phyloP scores from a whole-genome alignment of 345 rosid species.

The Clarkia xantiana region DNA sequence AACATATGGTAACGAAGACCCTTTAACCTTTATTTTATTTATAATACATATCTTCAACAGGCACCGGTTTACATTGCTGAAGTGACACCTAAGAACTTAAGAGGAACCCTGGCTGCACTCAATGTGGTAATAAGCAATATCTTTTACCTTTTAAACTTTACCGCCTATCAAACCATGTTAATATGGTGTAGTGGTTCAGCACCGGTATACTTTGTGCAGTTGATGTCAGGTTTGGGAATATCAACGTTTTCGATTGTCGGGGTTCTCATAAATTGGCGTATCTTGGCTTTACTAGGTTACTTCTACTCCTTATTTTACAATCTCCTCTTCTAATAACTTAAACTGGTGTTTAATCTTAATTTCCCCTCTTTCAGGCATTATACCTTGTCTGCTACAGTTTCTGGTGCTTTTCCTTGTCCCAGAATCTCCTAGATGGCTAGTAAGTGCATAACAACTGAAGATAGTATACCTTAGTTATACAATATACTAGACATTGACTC shows the following conservation, averaged over 20 bases:
- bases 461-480: too few species aligned
- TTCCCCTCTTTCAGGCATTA: slow-evolving; percentile 11
- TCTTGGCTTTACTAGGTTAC: slow-evolving; percentile 22
- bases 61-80: slow-evolving; percentile 34
- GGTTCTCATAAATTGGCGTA: slow-evolving; percentile 21
- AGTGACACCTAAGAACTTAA: slow-evolving; percentile 17
- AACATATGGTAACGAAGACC: too few species aligned
- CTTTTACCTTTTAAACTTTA: background rate
- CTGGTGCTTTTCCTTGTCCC: slow-evolving; percentile 24
- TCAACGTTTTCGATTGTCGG: slow-evolving; percentile 14
- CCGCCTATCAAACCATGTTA: background rate
- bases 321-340: background rate
- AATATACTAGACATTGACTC: too few species aligned
- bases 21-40: too few species aligned
- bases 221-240: slow-evolving; percentile 17
- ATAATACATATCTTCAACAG: slow-evolving; percentile 8
- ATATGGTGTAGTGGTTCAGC: too few species aligned
- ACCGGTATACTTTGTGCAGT: slow-evolving; percentile 7
- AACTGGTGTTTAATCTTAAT: background rate
- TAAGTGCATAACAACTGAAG: slow-evolving; percentile 8
- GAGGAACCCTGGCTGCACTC: slow-evolving; percentile 18
- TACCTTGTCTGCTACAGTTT: slow-evolving; percentile 21
- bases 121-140: slow-evolving; percentile 15
- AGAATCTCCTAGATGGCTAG: slow-evolving; percentile 51
- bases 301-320: too few species aligned